Conservation (phyloP, 306 rosid genomes). For the Castanea sativa region DNA sequence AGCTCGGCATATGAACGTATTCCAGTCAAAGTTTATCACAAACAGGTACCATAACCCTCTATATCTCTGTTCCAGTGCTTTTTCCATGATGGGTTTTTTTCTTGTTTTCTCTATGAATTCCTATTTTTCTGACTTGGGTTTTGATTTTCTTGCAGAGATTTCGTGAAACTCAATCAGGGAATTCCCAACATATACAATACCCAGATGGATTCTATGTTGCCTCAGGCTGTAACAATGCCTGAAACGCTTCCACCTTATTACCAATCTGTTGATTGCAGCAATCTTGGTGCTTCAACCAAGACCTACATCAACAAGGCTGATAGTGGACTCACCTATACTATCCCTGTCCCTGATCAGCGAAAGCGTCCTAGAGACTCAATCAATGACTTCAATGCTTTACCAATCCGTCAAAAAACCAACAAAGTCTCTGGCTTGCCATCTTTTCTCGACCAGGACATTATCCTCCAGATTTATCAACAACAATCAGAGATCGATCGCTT, state of each 20-base stretch:
- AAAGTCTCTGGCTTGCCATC: slow-evolving; percentile 15
- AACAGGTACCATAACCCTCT: slow-evolving; percentile 30
- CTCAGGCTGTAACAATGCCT: slow-evolving; percentile 35
- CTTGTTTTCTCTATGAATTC: neutral
- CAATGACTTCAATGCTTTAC: slow-evolving; percentile 4
- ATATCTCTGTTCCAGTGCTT: neutral
- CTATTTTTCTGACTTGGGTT: neutral
- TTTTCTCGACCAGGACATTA: slow-evolving; percentile 22
- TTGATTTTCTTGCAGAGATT: slow-evolving; percentile 42
- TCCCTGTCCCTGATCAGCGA: slow-evolving; percentile 31
- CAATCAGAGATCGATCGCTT: slow-evolving; percentile 38
- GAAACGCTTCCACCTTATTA: slow-evolving; percentile 34
- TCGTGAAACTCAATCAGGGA: slow-evolving; percentile 23
- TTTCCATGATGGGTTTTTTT: neutral
- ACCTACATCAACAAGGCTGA: slow-evolving; percentile 48
- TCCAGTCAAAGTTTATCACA: slow-evolving; percentile 55
- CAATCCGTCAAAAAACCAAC: slow-evolving; percentile 12
- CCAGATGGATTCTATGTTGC: slow-evolving; percentile 35
- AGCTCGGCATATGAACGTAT: slow-evolving; percentile 54
- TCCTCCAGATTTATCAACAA: slow-evolving; percentile 40
- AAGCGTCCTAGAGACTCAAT: slow-evolving; percentile 32
- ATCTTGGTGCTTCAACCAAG: slow-evolving; percentile 24
- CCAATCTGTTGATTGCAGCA: slow-evolving; percentile 35
- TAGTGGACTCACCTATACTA: slow-evolving; percentile 56
- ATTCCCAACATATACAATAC: slow-evolving; percentile 18